Evolutionary conservation across 768 basidiomycete species (phyloP), one percentile per base, ranked within the genome.

Genomic region (Holtermanniella nyarrowii): DNA sequence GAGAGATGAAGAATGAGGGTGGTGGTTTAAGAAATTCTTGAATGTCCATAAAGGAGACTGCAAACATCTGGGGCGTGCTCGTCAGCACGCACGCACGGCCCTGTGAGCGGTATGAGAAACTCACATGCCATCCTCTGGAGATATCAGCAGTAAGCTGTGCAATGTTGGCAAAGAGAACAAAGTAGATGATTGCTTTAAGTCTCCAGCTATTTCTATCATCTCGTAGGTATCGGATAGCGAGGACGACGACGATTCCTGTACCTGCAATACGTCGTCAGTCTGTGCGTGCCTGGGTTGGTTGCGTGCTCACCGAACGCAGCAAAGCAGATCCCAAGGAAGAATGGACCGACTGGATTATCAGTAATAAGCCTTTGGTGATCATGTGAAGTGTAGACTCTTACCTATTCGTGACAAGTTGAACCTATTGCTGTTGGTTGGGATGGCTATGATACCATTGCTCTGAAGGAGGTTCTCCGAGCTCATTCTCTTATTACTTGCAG

Each of bases 301-400:
- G 3, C 21, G 3, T 16, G 20, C 58, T 18, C 45, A 58, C 58
- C 61, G 5, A 61, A 53, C n/a, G 27, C 27, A 46, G 61, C 55
- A 5, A 65, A 46, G n/a, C 37, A 23, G 46, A 58, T 58, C 2
- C 63, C 63, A 13, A 65, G 46, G 45, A 59, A 65, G 56, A 65
- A 61, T 7, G 63, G 63, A 2, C 63, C 63, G 16, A 57, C 58
- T 59, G 24, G 4, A 39, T n/a, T n/a, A n/a, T n/a, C n/a, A n/a
- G n/a, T n/a, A n/a, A n/a, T n/a, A n/a, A n/a, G n/a, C n/a, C n/a
- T n/a, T n/a, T n/a, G n/a, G n/a, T n/a, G n/a, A n/a, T n/a, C n/a
- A n/a, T n/a, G n/a, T n/a, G n/a, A n/a, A n/a, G n/a, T n/a, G n/a
- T n/a, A n/a, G n/a, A n/a, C n/a, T n/a, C n/a, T n/a, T n/a, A n/a